Base-by-base conservation (phyloP, 2,329 filamentous ascomycete genomes). In the Blumeria graminis region DNA sequence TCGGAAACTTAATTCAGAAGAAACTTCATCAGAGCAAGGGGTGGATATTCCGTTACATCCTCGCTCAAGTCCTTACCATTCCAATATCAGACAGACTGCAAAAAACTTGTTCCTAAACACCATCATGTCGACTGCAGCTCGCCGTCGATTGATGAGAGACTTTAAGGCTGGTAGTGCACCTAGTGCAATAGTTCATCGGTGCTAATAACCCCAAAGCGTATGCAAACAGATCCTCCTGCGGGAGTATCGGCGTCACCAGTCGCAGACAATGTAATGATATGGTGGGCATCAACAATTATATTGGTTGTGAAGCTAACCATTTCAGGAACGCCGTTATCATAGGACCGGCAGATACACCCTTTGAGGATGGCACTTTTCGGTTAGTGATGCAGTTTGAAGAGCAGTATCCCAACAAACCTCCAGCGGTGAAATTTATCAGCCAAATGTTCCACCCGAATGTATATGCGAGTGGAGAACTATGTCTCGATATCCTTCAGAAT, bases 371-470 rank as follows among this genome's bases (percentile, higher is more conserved):
- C 60, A 98, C 92, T 22, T 98, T 98, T 69, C 78, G 90, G 62
- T 81, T 98, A 10, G 89, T 96, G 55, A 96, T 98, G 90, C 88
- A 95, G 67, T 98, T 98, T 64, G 92, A 96, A 68, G 92, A 98
- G 69, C 89, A 94, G 66, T 98, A 98, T 65, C 92, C 92, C 34
- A 98, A 96, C 72, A 96, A 96, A 69, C 92, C 92, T 5, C 92
- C 92, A 0, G 85, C 88, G 36, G 92, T 96, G 71, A 96, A 96
- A 68, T 98, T 98, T 69, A 94, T 98, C 68, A 94, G 86, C 70
- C 81, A 92, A 69, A 98, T 98, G 92, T 98, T 98, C 70, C 92
- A 98, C 65, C 92, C 92, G 16, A 98, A 98, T 67, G 92, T 98
- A 57, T 98, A 98, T 68, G 89, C 86, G 56, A 96, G 89, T 0